phyloP scores from a whole-genome alignment of 164 flowering plant species.

The Litsea cubeba region DNA sequence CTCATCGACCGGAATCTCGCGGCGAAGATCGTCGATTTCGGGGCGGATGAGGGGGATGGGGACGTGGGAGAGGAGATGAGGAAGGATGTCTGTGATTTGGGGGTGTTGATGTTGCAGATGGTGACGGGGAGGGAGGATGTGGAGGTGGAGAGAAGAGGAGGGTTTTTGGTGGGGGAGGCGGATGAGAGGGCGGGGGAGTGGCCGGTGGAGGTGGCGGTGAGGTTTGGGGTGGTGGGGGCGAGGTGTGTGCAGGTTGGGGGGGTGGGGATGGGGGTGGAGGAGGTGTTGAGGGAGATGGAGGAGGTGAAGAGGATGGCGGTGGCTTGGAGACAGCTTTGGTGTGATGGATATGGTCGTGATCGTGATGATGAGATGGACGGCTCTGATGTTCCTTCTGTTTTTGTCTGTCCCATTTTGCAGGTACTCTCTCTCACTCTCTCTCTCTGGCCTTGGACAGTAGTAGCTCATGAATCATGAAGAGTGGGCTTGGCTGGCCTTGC shows the following conservation, averaged over 20 bases:
- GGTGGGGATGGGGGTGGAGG: constrained; percentile 9
- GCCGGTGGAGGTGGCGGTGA: constrained; percentile 54
- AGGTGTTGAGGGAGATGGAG: constrained; percentile 28
- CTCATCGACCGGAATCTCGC: constrained; percentile 50
- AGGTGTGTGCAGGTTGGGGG: constrained; percentile 26
- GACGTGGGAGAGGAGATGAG: constrained; percentile 1
- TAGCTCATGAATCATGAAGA: too few relatives aligned
- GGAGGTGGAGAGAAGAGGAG: constrained; percentile 23
- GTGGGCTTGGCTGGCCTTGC: too few relatives aligned
- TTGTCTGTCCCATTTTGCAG: constrained; percentile 65
- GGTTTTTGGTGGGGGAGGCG: constrained; percentile 18
- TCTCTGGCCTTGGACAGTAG: background rate
- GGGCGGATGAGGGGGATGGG: constrained; percentile 13
- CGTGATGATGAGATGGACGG: constrained; percentile 1
- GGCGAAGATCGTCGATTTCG: constrained; percentile 41
- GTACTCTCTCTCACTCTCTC: constrained; percentile 16
- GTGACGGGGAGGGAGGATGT: constrained; percentile 46
- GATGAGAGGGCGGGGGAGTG: constrained; percentile 52
- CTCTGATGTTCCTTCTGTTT: constrained; percentile 29
- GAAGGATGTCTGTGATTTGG: constrained; percentile 45
- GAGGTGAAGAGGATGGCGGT: constrained; percentile 33
- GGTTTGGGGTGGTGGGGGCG: constrained; percentile 35
- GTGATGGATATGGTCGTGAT: background rate
- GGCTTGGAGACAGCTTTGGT: constrained; percentile 13
- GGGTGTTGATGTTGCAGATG: constrained; percentile 47